Conservation (phyloP, 2,329 filamentous ascomycete species). For the Fonsecaea nubica region DNA sequence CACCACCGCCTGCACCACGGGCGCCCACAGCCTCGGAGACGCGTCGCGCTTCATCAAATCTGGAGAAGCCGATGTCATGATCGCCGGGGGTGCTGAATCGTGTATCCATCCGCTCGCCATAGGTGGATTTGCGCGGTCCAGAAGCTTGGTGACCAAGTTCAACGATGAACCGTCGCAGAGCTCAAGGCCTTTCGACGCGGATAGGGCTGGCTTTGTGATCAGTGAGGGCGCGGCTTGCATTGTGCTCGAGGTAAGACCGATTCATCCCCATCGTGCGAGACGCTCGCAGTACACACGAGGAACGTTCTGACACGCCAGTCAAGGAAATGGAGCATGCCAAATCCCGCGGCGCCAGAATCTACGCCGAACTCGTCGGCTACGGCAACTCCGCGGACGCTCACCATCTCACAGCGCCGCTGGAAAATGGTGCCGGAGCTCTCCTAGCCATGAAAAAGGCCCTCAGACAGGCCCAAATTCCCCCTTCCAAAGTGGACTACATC, state of each 20-base stretch:
- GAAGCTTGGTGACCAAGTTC: slow-evolving; percentile 81
- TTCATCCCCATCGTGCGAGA: neutral
- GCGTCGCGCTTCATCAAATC: slow-evolving; percentile 90
- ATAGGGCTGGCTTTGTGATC: slow-evolving; percentile 86
- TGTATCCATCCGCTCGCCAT: slow-evolving; percentile 95
- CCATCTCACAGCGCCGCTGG: slow-evolving; percentile 89
- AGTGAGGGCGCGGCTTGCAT: slow-evolving; percentile 89
- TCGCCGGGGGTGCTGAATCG: slow-evolving; percentile 93
- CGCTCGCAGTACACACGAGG: neutral
- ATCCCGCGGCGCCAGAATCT: slow-evolving; percentile 77
- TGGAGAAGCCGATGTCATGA: slow-evolving; percentile 92
- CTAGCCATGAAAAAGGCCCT: slow-evolving; percentile 86
- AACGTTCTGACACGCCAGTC: neutral
- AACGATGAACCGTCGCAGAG: slow-evolving; percentile 74
- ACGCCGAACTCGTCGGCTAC: slow-evolving; percentile 88
- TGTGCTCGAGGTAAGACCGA: slow-evolving; percentile 70
- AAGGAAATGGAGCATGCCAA: slow-evolving; percentile 85
- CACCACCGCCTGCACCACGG: slow-evolving; percentile 95
- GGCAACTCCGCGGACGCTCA: slow-evolving; percentile 88
- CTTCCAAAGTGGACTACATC: slow-evolving; percentile 80
- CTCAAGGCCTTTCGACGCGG: slow-evolving; percentile 85
- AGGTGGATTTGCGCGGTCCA: slow-evolving; percentile 85
- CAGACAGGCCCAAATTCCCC: slow-evolving; percentile 71
- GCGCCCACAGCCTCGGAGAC: slow-evolving; percentile 92
- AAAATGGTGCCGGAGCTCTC: slow-evolving; percentile 80